These are phyloP conservation scores for Psilocybe cubensis DNA, from an alignment of 768 basidiomycete genomes.

Conservation along the genomic window DNA sequence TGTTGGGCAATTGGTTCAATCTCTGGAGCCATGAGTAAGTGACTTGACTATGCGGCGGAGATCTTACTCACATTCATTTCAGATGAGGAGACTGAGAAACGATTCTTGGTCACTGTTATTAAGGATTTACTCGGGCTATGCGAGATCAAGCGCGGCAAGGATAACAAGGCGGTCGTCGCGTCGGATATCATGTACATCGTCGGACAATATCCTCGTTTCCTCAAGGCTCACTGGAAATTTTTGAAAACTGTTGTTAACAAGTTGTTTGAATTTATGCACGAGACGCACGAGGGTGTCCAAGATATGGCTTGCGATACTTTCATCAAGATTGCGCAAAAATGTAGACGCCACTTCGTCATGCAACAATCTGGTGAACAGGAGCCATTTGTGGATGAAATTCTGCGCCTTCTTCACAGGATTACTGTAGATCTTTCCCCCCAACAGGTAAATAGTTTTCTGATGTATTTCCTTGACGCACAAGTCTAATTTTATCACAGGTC, in stretches of 20 bases:
- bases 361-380: slow-evolving; percentile 96
- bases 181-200: slow-evolving; percentile 99
- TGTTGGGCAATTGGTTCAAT: slow-evolving; percentile 99
- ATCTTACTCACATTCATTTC: slow-evolving; percentile 4
- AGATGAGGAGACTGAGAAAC: slow-evolving; percentile 99
- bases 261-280: slow-evolving; percentile 99
- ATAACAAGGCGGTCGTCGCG: slow-evolving; percentile 99
- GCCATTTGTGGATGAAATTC: slow-evolving; percentile 97
- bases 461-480: slow-evolving; percentile 20
- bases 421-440: slow-evolving; percentile 93
- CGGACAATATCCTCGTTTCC: slow-evolving; percentile 98
- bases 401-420: slow-evolving; percentile 89
- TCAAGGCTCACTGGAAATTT: slow-evolving; percentile 99
- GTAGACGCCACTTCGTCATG: slow-evolving; percentile 97
- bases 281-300: slow-evolving; percentile 99
- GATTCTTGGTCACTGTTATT: slow-evolving; percentile 98
- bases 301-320: slow-evolving; percentile 99
- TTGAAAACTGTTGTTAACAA: slow-evolving; percentile 99
- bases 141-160: slow-evolving; percentile 98
- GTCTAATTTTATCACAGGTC: slow-evolving; percentile 45
- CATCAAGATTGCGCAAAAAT: slow-evolving; percentile 99
- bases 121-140: slow-evolving; percentile 97
- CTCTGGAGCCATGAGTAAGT: slow-evolving; percentile 97
- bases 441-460: slow-evolving; percentile 50
- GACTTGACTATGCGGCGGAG: not conserved